Evolutionary conservation across 768 basidiomycete species (phyloP), one percentile per base, ranked within the genome.

Genomic region (Auricularia heimuer): DNA sequence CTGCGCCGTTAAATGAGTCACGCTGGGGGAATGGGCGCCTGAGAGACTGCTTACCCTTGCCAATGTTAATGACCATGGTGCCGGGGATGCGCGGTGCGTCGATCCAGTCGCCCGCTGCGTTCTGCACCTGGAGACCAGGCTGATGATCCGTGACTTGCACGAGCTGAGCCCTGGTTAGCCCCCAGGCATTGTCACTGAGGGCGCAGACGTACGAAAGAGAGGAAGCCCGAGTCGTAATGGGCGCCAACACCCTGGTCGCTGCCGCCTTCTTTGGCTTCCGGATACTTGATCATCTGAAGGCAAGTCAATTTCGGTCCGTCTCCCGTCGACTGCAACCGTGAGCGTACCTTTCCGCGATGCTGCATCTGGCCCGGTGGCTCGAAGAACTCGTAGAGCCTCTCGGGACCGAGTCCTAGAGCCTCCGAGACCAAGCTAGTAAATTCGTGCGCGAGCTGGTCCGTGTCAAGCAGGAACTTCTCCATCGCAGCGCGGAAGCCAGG

Each of bases 51-150:
- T 36, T n/a, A 84, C 90, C 88, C 75, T 88, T 90, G 14, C 90
- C 90, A 58, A 92, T 83, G 72, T 92, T 91, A 16, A 93, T 82
- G 24, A 93, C 88, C 68, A 92, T 90, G 0, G 91, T 92, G 1
- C 84, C 84, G 0, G 86, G 87, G 36, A 90, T 85, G 2, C 90
- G 91, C 0, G 87, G 84, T 0, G 82, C 89, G 66, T 92, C 88
- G 63, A 93, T 90, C 91, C 91, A 93, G 67, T 88, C 77, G 0
- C 91, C 90, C 0, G 84, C 73, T 12, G 89, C 76, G 73, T 92
- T 93, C 70, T 93, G 91, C 0, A 92, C 91, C 72, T 93, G 91
- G 3, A 92, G 79, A 3, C 91, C 91, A 21, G 80, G 80, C 68
- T 92, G 91, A 69, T 92, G 91, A 0, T 82, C 77, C 1, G 90